Evolutionary conservation across 129 eudicot species (phyloP).

Genomic region (Oenanthe sinensis): DNA sequence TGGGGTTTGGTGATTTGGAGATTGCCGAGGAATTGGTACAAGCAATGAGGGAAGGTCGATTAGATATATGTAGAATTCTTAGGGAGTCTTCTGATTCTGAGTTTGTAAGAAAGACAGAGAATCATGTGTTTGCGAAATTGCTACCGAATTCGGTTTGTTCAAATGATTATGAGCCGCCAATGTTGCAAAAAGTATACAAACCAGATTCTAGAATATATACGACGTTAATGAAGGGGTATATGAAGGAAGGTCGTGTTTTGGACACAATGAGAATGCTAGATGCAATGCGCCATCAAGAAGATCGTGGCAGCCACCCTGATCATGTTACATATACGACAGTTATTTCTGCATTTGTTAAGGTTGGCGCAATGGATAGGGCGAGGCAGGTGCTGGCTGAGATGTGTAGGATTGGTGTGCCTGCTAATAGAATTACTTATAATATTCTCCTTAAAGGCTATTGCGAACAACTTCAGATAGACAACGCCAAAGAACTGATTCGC

Average conservation of each 20-base stretch:
- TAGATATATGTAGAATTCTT: slow-evolving; percentile 62
- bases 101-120: slow-evolving; percentile 16
- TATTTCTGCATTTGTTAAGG: slow-evolving; percentile 75
- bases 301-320: slow-evolving; percentile 62
- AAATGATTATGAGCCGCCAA: slow-evolving; percentile 46
- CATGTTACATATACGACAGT: slow-evolving; percentile 91
- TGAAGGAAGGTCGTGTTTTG: slow-evolving; percentile 74
- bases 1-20: slow-evolving; percentile 83
- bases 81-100: slow-evolving; percentile 32
- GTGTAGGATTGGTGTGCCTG: slow-evolving; percentile 56
- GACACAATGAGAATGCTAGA: slow-evolving; percentile 82
- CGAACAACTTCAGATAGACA: slow-evolving; percentile 73
- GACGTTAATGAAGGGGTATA: slow-evolving; percentile 88
- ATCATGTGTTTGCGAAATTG: slow-evolving; percentile 49
- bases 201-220: slow-evolving; percentile 89
- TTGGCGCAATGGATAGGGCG: slow-evolving; percentile 77
- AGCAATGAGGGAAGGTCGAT: slow-evolving; percentile 77
- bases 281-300: slow-evolving; percentile 83
- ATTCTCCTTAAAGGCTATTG: slow-evolving; percentile 88
- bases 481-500: slow-evolving; percentile 52
- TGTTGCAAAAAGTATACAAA: slow-evolving; percentile 36
- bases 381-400: slow-evolving; percentile 68
- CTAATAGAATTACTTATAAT: slow-evolving; percentile 74
- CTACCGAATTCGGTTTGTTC: slow-evolving; percentile 43
- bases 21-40: slow-evolving; percentile 74